Conservation (phyloP, 805 yeast genomes). For the Wickerhamia fluorescens region DNA sequence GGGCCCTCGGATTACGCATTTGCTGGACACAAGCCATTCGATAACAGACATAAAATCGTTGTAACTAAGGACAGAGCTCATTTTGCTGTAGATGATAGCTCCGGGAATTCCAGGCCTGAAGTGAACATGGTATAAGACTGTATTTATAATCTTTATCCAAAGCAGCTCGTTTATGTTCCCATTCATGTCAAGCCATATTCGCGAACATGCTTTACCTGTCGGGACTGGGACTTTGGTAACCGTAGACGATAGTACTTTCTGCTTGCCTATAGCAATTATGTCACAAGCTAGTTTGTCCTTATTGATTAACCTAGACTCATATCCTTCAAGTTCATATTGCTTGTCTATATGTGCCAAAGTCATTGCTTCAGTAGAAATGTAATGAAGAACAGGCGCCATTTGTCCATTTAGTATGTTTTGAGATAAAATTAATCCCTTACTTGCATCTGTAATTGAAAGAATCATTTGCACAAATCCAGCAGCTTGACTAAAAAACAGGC, state of each 20-base stretch:
- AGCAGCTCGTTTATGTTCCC: slow-evolving; percentile 53
- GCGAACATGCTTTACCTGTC: slow-evolving; percentile 52
- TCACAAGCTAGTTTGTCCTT: slow-evolving; percentile 61
- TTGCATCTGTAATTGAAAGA: slow-evolving; percentile 30
- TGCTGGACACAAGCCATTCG: slow-evolving; percentile 35
- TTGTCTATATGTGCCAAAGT: slow-evolving; percentile 40
- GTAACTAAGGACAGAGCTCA: slow-evolving; percentile 23
- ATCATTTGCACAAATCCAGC: slow-evolving; percentile 39
- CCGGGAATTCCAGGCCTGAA: slow-evolving; percentile 32
- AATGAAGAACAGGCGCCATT: slow-evolving; percentile 54
- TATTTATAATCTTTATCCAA: slow-evolving; percentile 53
- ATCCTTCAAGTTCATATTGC: slow-evolving; percentile 48
- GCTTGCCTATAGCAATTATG: slow-evolving; percentile 34
- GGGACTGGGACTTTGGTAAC: slow-evolving; percentile 42
- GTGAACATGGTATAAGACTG: slow-evolving; percentile 31
- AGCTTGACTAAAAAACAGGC: slow-evolving; percentile 39
- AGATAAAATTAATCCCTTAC: slow-evolving; percentile 50
- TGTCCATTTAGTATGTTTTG: slow-evolving; percentile 55
- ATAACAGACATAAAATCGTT: slow-evolving; percentile 24
- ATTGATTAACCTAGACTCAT: slow-evolving; percentile 71
- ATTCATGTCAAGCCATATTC: slow-evolving; percentile 62
- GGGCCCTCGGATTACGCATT: slow-evolving; percentile 25
- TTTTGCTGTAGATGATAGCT: slow-evolving; percentile 14
- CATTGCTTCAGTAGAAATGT: slow-evolving; percentile 28
- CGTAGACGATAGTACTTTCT: background rate